Evolutionary conservation across 768 basidiomycete genomes (phyloP).

Genomic region (Termitomyces sp.): DNA sequence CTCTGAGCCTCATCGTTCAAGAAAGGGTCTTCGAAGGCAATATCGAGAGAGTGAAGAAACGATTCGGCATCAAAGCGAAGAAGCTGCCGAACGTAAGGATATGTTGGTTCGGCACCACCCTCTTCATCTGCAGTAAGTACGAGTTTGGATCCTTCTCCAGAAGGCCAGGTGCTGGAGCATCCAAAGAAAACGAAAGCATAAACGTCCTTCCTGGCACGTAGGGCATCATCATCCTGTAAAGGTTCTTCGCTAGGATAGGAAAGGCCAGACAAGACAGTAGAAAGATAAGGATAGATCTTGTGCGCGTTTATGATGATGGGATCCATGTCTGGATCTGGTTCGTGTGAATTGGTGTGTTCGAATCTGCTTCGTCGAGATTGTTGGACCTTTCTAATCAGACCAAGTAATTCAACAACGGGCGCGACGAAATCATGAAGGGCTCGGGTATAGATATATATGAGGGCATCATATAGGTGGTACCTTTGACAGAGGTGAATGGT

Average conservation of each 20-base stretch:
- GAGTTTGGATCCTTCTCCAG: slow-evolving; percentile 62
- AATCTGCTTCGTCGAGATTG: slow-evolving; percentile 39
- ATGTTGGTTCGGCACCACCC: slow-evolving; percentile 74
- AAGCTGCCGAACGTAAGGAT: slow-evolving; percentile 82
- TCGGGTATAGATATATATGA: slow-evolving; percentile 90
- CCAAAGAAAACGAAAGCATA: slow-evolving; percentile 86
- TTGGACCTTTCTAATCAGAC: slow-evolving; percentile 66
- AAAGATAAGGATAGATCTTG: slow-evolving; percentile 88
- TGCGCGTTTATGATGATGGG: slow-evolving; percentile 69
- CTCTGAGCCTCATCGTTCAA: slow-evolving; percentile 70
- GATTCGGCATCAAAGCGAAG: slow-evolving; percentile 91
- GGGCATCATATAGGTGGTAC: slow-evolving; percentile 84
- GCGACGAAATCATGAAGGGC: slow-evolving; percentile 86
- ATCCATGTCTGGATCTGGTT: slow-evolving; percentile 38
- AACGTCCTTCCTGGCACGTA: slow-evolving; percentile 63
- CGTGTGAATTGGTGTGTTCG: slow-evolving; percentile 24
- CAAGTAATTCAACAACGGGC: slow-evolving; percentile 81
- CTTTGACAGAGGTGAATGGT: slow-evolving; percentile 80
- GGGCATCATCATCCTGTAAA: slow-evolving; percentile 57
- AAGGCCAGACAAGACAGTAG: slow-evolving; percentile 73
- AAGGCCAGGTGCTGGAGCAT: slow-evolving; percentile 73
- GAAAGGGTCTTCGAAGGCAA: slow-evolving; percentile 91
- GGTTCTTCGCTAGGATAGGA: slow-evolving; percentile 83
- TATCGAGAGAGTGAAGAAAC: slow-evolving; percentile 88
- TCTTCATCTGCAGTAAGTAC: slow-evolving; percentile 74